phyloP scores from a whole-genome alignment of 208 protist genomes.

The Acanthamoeba triangularis region DNA sequence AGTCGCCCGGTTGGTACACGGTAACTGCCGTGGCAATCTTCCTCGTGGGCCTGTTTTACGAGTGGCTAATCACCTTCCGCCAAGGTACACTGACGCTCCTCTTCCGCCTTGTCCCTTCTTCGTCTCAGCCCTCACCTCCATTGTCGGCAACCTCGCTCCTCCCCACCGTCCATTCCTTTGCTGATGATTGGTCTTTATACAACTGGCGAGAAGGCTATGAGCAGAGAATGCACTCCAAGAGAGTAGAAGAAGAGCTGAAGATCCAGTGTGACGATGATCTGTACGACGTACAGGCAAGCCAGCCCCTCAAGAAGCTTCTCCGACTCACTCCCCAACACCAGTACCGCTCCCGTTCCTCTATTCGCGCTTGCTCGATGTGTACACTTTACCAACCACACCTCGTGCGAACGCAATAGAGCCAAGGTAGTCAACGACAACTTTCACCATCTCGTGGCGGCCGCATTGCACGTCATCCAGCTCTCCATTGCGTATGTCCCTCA shows the following conservation, averaged over 20 bases:
- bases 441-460: background rate
- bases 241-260: background rate
- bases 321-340: background rate
- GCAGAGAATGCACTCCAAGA: conserved; percentile 5
- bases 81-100: background rate
- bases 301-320: background rate
- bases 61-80: conserved; percentile 55
- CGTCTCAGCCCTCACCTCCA: background rate
- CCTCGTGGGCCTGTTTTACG: conserved; percentile 44
- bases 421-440: conserved; percentile 38
- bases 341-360: background rate
- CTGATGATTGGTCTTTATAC: background rate
- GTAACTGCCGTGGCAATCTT: conserved; percentile 42
- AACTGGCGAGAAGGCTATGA: background rate
- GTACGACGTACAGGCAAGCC: background rate
- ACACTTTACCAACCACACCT: too few relatives aligned
- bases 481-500: conserved; percentile 23
- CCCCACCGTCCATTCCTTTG: background rate
- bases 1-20: conserved; percentile 39
- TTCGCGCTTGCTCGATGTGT: too few relatives aligned
- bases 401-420: background rate
- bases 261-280: background rate
- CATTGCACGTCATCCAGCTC: conserved; percentile 31
- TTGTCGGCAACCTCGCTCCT: too few relatives aligned
- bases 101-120: background rate